Evolutionary conservation across 2,329 filamentous ascomycete genomes (phyloP).

Genomic region (Zasmidium citrigriseum): DNA sequence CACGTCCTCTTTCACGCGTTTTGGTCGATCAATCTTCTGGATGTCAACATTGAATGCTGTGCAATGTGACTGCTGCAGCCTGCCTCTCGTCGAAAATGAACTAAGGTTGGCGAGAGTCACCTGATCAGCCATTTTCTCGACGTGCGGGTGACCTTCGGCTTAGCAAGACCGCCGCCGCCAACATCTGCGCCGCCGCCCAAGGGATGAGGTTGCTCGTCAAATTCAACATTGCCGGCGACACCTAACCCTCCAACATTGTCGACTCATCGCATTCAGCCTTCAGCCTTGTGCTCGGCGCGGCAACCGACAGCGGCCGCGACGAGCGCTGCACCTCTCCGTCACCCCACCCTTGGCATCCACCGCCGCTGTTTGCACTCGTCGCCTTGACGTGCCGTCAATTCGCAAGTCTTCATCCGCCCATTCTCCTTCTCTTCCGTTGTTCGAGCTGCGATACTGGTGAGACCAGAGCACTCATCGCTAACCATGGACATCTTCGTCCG

Average conservation of each 20-base stretch:
- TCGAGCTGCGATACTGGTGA: neutral
- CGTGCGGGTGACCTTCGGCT: neutral
- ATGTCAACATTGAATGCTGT: neutral
- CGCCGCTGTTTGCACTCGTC: neutral
- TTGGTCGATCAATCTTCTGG: neutral
- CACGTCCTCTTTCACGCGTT: neutral
- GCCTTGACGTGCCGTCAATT: neutral
- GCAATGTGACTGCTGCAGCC: neutral
- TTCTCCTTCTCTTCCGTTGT: neutral
- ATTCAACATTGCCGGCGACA: neutral
- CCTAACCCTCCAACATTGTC: neutral
- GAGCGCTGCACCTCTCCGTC: neutral
- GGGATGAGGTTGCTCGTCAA: no score
- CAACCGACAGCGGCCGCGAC: neutral
- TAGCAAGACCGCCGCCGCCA: neutral
- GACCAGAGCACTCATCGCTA: neutral
- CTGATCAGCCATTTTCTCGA: neutral
- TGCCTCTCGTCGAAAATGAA: neutral
- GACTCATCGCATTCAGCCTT: neutral
- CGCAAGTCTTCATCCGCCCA: neutral
- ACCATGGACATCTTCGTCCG: constrained; percentile 52
- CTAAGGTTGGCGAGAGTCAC: neutral
- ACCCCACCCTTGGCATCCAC: neutral
- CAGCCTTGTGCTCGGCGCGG: no score
- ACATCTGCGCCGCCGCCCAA: neutral